Percentiles rank a stretch among this genome's conserved stretches.
Conservation (phyloP, 441 rosid species). For the Isatis lusitanica region DNA sequence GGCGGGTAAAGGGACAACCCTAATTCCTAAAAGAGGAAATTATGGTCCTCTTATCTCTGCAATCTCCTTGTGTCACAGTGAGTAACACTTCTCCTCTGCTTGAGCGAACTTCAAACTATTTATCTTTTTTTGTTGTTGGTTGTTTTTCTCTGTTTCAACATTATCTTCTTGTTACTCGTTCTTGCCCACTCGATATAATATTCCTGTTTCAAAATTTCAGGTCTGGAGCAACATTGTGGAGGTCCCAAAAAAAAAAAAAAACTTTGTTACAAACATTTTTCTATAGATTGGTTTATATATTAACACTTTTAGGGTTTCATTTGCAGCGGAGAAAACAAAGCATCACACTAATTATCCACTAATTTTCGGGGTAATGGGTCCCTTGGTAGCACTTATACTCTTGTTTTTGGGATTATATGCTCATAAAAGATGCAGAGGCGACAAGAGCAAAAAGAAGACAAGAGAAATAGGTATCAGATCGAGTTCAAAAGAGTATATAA, state of each 20-base stretch:
- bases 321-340: not conserved
- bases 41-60: constrained; percentile 39
- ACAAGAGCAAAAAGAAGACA: not conserved
- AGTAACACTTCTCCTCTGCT: too few relatives aligned
- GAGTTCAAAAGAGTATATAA: not conserved
- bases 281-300: not conserved
- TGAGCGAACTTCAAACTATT: too few relatives aligned
- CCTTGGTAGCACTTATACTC: not conserved
- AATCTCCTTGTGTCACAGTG: constrained; percentile 36
- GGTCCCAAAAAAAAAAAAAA: not conserved
- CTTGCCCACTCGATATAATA: too few relatives aligned
- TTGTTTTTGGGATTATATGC: not conserved
- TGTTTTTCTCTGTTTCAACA: too few relatives aligned
- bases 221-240: constrained; percentile 4
- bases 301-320: not conserved
- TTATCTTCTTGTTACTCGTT: too few relatives aligned
- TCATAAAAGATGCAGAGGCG: not conserved
- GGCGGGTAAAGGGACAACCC: constrained; percentile 1
- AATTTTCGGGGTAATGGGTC: not conserved
- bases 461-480: not conserved
- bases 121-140: not conserved
- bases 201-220: not conserved
- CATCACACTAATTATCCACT: not conserved
- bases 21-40: constrained; percentile 23
- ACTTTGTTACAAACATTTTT: not conserved